Conservation (phyloP, 257 asterid species). For the Schizonepeta tenuifolia region DNA sequence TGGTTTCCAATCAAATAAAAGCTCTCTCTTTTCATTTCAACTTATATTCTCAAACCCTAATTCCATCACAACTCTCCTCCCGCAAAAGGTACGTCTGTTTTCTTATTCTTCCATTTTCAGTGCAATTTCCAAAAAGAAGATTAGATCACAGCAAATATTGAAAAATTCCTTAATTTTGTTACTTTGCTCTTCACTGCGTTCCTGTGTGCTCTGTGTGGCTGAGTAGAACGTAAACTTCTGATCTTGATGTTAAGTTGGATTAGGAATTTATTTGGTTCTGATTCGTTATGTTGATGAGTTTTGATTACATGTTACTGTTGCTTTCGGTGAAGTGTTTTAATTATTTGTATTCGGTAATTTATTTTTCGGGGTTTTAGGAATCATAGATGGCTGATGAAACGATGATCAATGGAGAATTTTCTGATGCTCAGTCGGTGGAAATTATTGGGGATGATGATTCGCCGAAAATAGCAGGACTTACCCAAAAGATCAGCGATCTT, state of each 20-base stretch:
- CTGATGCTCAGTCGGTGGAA: slow-evolving; percentile 52
- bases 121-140: neutral
- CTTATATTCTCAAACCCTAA: slow-evolving; percentile 14
- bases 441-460: slow-evolving; percentile 54
- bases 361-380: slow-evolving; percentile 29
- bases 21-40: neutral
- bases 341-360: neutral
- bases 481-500: slow-evolving; percentile 42
- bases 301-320: neutral
- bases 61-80: neutral
- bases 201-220: neutral
- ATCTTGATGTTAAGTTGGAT: neutral
- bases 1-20: neutral
- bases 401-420: slow-evolving; percentile 46
- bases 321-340: neutral
- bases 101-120: slow-evolving; percentile 20
- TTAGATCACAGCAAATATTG: neutral
- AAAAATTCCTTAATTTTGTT: neutral
- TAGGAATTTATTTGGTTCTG: neutral
- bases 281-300: neutral
- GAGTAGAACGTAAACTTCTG: neutral
- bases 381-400: slow-evolving; percentile 60
- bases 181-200: neutral
- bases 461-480: slow-evolving; percentile 41
- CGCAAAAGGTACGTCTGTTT: neutral